Evolutionary conservation across 345 rosid species (phyloP).

Genomic region (Cardamine resedifolia): DNA sequence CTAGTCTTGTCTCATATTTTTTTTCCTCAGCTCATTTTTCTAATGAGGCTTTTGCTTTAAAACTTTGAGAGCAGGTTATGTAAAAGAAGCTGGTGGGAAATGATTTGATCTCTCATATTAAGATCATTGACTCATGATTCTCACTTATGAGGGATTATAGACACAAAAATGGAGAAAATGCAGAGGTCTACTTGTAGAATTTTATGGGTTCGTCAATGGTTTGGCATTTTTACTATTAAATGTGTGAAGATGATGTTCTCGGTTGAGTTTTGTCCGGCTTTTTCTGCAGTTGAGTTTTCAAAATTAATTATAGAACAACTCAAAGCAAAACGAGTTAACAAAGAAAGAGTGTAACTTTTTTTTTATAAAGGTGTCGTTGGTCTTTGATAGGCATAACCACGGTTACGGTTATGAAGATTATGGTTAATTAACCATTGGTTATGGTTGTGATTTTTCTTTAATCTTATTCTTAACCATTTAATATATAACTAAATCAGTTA

Average conservation of each 20-base stretch:
- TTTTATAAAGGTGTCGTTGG: background rate
- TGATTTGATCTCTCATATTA: background rate
- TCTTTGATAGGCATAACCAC: too few relatives aligned
- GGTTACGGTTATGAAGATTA: too few relatives aligned
- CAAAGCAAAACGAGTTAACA: background rate
- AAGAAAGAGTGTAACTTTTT: background rate
- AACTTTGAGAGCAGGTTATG: constrained; percentile 10
- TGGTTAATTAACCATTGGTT: too few relatives aligned
- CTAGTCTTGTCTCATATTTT: background rate
- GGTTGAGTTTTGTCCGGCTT: background rate
- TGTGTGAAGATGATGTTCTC: background rate
- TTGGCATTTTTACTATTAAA: too few relatives aligned
- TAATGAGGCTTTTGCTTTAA: background rate
- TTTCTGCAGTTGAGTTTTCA: background rate
- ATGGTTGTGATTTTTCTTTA: too few relatives aligned
- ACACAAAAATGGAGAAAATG: constrained; percentile 11
- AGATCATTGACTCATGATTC: constrained; percentile 1
- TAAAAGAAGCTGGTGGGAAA: constrained; percentile 13
- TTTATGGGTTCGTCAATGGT: constrained; percentile 5
- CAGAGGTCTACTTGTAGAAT: background rate
- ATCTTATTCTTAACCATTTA: too few relatives aligned
- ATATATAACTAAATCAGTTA: too few relatives aligned
- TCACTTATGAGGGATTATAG: background rate
- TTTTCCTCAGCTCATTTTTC: background rate
- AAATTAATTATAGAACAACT: background rate